Evolutionary conservation across 805 yeast species (phyloP).

Genomic region (Zygotorulaspora sp.): DNA sequence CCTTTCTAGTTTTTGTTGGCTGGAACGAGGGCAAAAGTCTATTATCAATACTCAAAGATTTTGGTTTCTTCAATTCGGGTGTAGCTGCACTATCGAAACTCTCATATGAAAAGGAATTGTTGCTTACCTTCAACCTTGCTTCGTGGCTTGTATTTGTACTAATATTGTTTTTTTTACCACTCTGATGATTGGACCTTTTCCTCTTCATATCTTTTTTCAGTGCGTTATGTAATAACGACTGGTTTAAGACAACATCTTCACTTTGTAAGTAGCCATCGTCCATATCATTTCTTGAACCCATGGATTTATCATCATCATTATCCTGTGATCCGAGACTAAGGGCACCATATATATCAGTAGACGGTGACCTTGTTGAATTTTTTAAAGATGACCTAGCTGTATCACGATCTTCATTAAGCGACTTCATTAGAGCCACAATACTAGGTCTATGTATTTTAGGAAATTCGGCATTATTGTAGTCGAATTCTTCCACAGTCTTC

Average conservation of each 20-base stretch:
- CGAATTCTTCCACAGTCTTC: background rate
- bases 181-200: constrained; percentile 13
- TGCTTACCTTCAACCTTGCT: constrained; percentile 1
- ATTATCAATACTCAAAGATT: constrained; percentile 12
- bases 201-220: constrained; percentile 25
- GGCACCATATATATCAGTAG: constrained; percentile 9
- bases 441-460: constrained; percentile 12
- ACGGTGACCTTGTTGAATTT: constrained; percentile 5
- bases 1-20: constrained; percentile 6
- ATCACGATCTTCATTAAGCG: constrained; percentile 16
- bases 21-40: constrained; percentile 14
- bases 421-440: constrained; percentile 23
- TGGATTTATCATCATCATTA: constrained; percentile 8
- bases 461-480: background rate
- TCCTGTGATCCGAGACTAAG: constrained; percentile 3
- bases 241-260: constrained; percentile 23
- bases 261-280: constrained; percentile 20
- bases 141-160: constrained; percentile 4
- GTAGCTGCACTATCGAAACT: constrained; percentile 10
- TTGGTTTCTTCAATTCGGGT: constrained; percentile 18
- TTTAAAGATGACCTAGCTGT: constrained; percentile 6
- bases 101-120: constrained; percentile 10
- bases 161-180: constrained; percentile 1
- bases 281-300: constrained; percentile 12
- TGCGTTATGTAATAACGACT: constrained; percentile 18